Base-by-base conservation (phyloP, 148 eudicot genomes). In the Spergularia bocconei region DNA sequence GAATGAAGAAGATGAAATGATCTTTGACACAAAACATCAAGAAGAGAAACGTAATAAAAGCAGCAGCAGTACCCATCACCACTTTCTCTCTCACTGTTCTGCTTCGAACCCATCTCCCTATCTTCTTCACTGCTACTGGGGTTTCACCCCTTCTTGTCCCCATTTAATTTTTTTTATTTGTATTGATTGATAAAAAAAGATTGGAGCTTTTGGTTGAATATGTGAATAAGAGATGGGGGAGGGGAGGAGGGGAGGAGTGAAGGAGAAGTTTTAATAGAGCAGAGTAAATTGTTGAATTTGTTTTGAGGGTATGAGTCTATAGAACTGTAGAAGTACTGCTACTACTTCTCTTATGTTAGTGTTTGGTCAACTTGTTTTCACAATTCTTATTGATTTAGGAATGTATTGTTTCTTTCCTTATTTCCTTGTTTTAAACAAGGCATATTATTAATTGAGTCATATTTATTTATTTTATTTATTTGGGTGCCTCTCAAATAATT, bases 71-170 rank as follows among this genome's bases (percentile, higher is more conserved):
- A 0, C 74, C 96, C 74, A 93, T 63, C n/a, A 81, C 64, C 1
- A 82, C 80, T 73, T 87, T 88, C 59, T 89, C 91, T 72, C 81
- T 86, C 69, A 81, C 77, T 47, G 89, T 80, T 73, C 87, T 87
- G 71, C 73, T 75, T 59, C 91, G 77, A 2, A 87, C 80, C 98
- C 93, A 93, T 52, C 76, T 72, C 20, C 85, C 82, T 63, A 89
- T 33, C 79, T 78, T 79, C 76, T 81, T 85, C 79, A 82, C 78
- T 69, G 87, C 73, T 19, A 63, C 8, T 14, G 78, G 67, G 29
- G 90, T 78, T 41, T 77, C 82, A 61, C 84, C 79, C 68, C 72
- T 69, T 69, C 72, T 84, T 83, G 78, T 82, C 70, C 56, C 97
- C 95, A 41, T 38, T 10, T 38, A 39, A 58, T 54, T 33, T 15